These are phyloP conservation scores for Lophiostoma macrostomum DNA, from an alignment of 495 filamentous ascomycete genomes.

Conservation along the genomic window DNA sequence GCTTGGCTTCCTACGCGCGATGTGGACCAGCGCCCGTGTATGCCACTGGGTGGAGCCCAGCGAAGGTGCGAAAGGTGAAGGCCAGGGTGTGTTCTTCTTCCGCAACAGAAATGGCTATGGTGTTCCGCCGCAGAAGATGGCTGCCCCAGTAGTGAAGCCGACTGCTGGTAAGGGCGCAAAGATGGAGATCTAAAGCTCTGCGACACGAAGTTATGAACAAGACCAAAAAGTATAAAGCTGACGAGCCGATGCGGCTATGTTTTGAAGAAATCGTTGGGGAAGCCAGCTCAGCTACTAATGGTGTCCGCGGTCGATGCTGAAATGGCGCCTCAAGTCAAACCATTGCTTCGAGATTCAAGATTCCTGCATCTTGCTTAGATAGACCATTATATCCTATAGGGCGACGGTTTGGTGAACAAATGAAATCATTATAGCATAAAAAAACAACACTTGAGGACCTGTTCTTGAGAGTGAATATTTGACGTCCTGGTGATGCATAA, in stretches of 20 bases:
- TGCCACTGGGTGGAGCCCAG: slow-evolving; percentile 75
- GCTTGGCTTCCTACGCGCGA: slow-evolving; percentile 50
- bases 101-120: slow-evolving; percentile 64
- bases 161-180: slow-evolving; percentile 24
- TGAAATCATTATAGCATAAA: no score
- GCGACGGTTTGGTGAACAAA: no score
- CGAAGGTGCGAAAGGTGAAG: slow-evolving; percentile 53
- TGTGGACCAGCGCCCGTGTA: slow-evolving; percentile 64
- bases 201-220: slow-evolving; percentile 2
- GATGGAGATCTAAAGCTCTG: slow-evolving; percentile 32
- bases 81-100: slow-evolving; percentile 67
- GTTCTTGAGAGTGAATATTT: no score
- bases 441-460: no score
- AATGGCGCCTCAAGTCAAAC: slow-evolving; percentile 3
- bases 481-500: no score
- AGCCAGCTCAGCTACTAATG: no score
- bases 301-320: no score
- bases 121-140: slow-evolving; percentile 35
- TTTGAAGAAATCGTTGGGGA: no score
- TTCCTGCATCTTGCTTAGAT: not conserved
- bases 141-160: slow-evolving; percentile 23
- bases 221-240: no score
- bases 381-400: slow-evolving; percentile 15
- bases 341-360: slow-evolving; percentile 1
- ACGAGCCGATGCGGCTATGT: no score